Percentiles rank a stretch among this genome's conserved stretches.
Conservation (phyloP, 345 rosid species). For the Rhizophora apiculata region DNA sequence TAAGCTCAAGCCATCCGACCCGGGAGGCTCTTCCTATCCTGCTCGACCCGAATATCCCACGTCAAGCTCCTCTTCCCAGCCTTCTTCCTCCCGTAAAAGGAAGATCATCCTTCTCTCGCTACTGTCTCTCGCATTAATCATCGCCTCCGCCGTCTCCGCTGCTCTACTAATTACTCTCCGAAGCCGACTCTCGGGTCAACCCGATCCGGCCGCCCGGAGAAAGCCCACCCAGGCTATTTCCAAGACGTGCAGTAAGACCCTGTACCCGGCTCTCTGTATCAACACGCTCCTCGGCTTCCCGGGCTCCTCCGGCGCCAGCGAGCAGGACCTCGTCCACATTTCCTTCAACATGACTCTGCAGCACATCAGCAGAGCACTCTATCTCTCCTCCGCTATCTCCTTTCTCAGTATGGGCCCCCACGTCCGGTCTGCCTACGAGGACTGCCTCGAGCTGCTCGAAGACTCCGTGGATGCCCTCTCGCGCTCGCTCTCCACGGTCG, state of each 20-base stretch:
- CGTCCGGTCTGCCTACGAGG: slow-evolving; percentile 72
- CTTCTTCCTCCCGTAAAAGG: slow-evolving; percentile 22
- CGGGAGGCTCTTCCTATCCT: not conserved
- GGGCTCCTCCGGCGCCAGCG: slow-evolving; percentile 50
- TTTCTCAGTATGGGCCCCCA: slow-evolving; percentile 54
- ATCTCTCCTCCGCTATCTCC: slow-evolving; percentile 48
- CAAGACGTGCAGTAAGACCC: slow-evolving; percentile 56
- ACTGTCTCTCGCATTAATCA: slow-evolving; percentile 42
- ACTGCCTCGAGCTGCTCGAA: slow-evolving; percentile 85
- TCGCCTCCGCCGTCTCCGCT: slow-evolving; percentile 60
- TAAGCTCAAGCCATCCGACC: slow-evolving; percentile 28
- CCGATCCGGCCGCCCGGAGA: slow-evolving; percentile 16
- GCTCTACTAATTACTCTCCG: slow-evolving; percentile 37
- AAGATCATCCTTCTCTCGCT: slow-evolving; percentile 46
- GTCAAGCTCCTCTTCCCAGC: not conserved
- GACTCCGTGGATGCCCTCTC: slow-evolving; percentile 78
- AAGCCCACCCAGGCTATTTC: slow-evolving; percentile 82
- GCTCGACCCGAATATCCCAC: slow-evolving; percentile 9
- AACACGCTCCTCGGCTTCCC: slow-evolving; percentile 68
- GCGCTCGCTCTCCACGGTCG: slow-evolving; percentile 56
- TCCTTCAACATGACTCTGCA: slow-evolving; percentile 90
- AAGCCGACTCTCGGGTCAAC: slow-evolving; percentile 10
- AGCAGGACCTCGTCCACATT: slow-evolving; percentile 80
- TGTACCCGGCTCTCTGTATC: slow-evolving; percentile 61
- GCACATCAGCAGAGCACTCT: slow-evolving; percentile 74